Conservation (phyloP, 1,284 basidiomycete species). For the Chalciporus sp. region DNA sequence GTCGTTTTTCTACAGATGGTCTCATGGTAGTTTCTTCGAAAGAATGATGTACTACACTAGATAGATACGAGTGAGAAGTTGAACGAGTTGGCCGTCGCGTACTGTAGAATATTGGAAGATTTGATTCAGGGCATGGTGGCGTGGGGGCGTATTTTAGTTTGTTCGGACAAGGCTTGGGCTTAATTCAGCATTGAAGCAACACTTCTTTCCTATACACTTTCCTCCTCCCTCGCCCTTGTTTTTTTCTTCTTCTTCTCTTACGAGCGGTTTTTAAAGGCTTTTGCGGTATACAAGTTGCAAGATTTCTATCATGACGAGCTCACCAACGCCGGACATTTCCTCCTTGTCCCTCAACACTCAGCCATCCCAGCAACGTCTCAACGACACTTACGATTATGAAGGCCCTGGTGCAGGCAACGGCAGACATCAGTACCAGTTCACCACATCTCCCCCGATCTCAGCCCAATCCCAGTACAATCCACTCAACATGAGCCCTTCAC, state of each 20-base stretch:
- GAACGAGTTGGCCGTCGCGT: neutral
- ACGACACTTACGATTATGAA: slow-evolving; percentile 84
- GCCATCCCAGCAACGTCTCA: slow-evolving; percentile 70
- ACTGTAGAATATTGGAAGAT: slow-evolving; percentile 4
- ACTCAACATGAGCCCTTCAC: slow-evolving; percentile 62
- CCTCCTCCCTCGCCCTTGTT: slow-evolving; percentile 6
- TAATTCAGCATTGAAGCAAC: slow-evolving; percentile 13
- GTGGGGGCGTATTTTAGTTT: slow-evolving; percentile 29
- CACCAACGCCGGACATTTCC: slow-evolving; percentile 74
- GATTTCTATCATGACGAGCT: slow-evolving; percentile 65
- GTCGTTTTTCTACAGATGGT: neutral
- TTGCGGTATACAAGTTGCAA: slow-evolving; percentile 22
- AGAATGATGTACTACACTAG: neutral
- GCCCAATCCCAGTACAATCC: slow-evolving; percentile 65
- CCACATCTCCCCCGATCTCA: slow-evolving; percentile 67
- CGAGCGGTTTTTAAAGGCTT: slow-evolving; percentile 20
- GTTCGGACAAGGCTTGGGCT: slow-evolving; percentile 14
- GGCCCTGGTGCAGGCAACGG: slow-evolving; percentile 48
- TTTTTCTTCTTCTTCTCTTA: slow-evolving; percentile 11
- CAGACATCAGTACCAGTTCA: slow-evolving; percentile 67
- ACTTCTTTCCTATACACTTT: slow-evolving; percentile 17
- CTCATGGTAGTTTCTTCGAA: neutral
- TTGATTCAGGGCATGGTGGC: slow-evolving; percentile 29
- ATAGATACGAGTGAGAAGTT: neutral
- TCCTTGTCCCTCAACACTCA: slow-evolving; percentile 68